Evolutionary conservation across 352 stramenopile genomes (phyloP).

Genomic region (Pilasporangium apinafurcum): DNA sequence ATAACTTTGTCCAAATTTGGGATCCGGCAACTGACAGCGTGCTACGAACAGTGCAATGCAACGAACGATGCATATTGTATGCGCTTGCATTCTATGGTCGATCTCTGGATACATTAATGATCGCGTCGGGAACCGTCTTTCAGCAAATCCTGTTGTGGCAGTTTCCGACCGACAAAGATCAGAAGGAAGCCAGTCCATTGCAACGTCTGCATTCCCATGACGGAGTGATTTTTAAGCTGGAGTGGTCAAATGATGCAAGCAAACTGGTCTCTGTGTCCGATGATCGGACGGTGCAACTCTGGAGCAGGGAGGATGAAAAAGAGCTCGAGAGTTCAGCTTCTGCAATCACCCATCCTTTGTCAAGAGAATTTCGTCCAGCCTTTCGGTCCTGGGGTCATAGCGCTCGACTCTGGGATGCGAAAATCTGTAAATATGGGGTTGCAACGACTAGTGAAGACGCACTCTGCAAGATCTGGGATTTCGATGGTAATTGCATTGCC

Average conservation of each 20-base stretch:
- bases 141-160: slow-evolving; percentile 83
- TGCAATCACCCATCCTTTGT: slow-evolving; percentile 6
- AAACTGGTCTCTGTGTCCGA: slow-evolving; percentile 81
- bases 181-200: slow-evolving; percentile 16
- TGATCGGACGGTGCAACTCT: slow-evolving; percentile 81
- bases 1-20: slow-evolving; percentile 86
- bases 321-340: slow-evolving; percentile 5
- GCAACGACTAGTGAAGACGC: slow-evolving; percentile 76
- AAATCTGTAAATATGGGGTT: slow-evolving; percentile 43
- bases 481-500: slow-evolving; percentile 50
- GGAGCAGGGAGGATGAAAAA: slow-evolving; percentile 29
- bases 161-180: background rate
- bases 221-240: slow-evolving; percentile 81
- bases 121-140: slow-evolving; percentile 82
- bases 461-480: slow-evolving; percentile 67
- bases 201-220: slow-evolving; percentile 78
- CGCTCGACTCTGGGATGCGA: slow-evolving; percentile 82
- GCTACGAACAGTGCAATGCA: slow-evolving; percentile 55
- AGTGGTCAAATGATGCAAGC: slow-evolving; percentile 61
- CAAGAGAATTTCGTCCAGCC: slow-evolving; percentile 26
- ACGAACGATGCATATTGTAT: slow-evolving; percentile 81
- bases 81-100: slow-evolving; percentile 75
- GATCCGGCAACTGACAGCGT: slow-evolving; percentile 28
- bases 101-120: slow-evolving; percentile 39
- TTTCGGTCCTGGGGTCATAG: slow-evolving; percentile 80